Percentiles rank a stretch among this genome's conserved stretches.
Conservation (phyloP, 805 yeast genomes). For the Sugiyamaella marilandica region DNA sequence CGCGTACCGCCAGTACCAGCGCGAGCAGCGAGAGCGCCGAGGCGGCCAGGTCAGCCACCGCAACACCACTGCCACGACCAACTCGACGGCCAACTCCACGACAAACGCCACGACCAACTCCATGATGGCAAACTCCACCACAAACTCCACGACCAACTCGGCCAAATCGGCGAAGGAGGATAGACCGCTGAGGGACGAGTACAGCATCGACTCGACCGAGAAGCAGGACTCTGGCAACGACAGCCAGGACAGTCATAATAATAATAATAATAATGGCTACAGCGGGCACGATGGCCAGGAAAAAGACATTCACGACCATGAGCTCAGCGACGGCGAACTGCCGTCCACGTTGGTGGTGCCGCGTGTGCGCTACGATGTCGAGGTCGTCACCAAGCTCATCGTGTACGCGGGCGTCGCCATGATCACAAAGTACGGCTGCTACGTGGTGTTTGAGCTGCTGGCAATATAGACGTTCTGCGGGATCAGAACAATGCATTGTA, state of each 20-base stretch:
- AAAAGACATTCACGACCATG: too few relatives aligned
- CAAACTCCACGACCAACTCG: too few relatives aligned
- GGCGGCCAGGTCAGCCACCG: background rate
- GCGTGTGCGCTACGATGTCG: conserved; percentile 58
- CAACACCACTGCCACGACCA: conserved; percentile 5
- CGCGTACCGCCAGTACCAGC: conserved; percentile 30
- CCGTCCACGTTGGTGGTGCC: conserved; percentile 28
- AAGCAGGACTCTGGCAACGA: too few relatives aligned
- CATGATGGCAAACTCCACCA: too few relatives aligned
- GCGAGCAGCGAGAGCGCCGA: conserved; percentile 16
- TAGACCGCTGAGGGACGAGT: too few relatives aligned
- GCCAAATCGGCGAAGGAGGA: too few relatives aligned
- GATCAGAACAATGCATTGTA: conserved; percentile 1
- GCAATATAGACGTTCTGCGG: conserved; percentile 4
- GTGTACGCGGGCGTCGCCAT: conserved; percentile 79
- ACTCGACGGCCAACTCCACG: background rate
- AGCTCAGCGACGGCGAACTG: conserved; percentile 12
- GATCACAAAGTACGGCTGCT: conserved; percentile 38
- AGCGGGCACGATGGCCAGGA: too few relatives aligned
- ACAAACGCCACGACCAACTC: background rate
- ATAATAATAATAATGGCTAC: background rate
- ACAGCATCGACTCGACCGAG: too few relatives aligned
- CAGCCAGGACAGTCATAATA: background rate
- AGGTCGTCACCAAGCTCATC: conserved; percentile 67
- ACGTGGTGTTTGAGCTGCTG: conserved; percentile 14